Conservation (phyloP, 2,329 filamentous ascomycete species). For the Chrysoporthe puriensis region DNA sequence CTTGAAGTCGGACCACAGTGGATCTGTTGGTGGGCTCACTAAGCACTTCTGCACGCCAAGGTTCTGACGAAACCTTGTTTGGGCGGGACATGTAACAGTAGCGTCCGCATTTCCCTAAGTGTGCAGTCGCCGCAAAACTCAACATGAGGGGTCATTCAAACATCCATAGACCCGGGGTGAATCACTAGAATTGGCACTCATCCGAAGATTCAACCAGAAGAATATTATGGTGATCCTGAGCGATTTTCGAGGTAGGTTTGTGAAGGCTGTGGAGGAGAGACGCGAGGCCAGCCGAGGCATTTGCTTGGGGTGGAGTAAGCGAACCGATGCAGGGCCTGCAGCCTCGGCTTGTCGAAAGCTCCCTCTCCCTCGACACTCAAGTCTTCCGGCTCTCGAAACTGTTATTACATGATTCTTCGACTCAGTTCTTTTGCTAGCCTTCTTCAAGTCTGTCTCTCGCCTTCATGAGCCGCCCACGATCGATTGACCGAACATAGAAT, state of each 20-base stretch:
- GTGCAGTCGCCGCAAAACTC: background rate
- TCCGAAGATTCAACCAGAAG: background rate
- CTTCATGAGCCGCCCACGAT: too few species aligned
- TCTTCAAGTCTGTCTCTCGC: too few species aligned
- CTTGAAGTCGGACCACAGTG: background rate
- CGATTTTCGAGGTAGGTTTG: background rate
- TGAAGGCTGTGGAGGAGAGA: background rate
- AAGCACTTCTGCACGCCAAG: background rate
- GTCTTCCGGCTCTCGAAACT: background rate
- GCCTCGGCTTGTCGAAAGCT: background rate
- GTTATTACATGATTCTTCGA: background rate
- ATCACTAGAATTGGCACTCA: background rate
- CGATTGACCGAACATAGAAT: too few species aligned
- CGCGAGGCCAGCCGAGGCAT: constrained; percentile 5
- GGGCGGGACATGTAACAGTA: background rate
- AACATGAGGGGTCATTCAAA: background rate
- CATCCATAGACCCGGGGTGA: background rate
- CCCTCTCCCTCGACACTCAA: too few species aligned
- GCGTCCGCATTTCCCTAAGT: too few species aligned
- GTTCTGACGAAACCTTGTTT: background rate
- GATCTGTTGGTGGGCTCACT: background rate
- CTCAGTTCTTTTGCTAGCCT: too few species aligned
- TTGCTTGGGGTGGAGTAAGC: background rate
- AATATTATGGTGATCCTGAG: background rate
- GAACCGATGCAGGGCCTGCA: background rate